Conservation (phyloP, 768 basidiomycete genomes). For the Flagelloscypha sp. region DNA sequence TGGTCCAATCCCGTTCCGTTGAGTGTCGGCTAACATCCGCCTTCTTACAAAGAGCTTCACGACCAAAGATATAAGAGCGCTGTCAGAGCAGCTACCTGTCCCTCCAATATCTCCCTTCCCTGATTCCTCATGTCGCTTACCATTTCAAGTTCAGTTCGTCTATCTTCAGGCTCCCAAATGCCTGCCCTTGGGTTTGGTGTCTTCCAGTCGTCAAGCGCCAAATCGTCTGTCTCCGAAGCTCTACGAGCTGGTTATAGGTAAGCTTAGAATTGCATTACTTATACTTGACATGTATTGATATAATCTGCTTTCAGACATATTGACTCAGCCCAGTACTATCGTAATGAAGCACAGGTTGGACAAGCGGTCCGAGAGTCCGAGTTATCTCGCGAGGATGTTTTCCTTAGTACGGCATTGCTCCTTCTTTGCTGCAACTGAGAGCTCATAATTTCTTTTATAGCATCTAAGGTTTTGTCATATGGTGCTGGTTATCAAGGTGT, state of each 20-base stretch:
- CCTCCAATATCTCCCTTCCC: too few relatives aligned
- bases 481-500: too few relatives aligned
- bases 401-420: constrained; percentile 24
- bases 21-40: too few relatives aligned
- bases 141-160: too few relatives aligned
- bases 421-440: too few relatives aligned
- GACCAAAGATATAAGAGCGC: too few relatives aligned
- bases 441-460: too few relatives aligned
- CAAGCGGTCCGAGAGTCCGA: constrained; percentile 15
- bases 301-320: constrained; percentile 13
- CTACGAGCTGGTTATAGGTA: constrained; percentile 20
- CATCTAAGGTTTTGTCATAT: too few relatives aligned
- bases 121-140: too few relatives aligned
- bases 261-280: neutral
- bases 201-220: constrained; percentile 8
- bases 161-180: constrained; percentile 10
- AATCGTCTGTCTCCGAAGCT: constrained; percentile 13
- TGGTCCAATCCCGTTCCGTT: too few relatives aligned
- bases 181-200: constrained; percentile 21
- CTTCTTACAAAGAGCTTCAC: too few relatives aligned
- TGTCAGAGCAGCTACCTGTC: too few relatives aligned
- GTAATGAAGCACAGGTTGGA: constrained; percentile 20
- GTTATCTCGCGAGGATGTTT: constrained; percentile 19
- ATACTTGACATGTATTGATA: neutral
- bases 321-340: constrained; percentile 17